Evolutionary conservation across 2,329 filamentous ascomycete genomes (phyloP).

Genomic region (Apiospora hydei): DNA sequence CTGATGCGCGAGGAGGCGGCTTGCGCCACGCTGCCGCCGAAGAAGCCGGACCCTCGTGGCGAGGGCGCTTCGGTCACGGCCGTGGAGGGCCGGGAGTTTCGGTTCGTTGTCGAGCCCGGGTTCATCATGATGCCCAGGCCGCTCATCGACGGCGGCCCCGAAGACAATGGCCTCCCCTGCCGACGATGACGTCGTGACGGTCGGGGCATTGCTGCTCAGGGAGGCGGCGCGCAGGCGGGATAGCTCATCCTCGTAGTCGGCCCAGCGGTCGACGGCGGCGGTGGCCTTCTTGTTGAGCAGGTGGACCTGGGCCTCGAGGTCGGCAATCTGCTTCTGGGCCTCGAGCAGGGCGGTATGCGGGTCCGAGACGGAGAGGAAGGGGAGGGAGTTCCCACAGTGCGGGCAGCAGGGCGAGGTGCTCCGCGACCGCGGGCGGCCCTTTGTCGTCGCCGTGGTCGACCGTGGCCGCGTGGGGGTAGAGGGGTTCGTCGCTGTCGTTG

Average conservation of each 20-base stretch:
- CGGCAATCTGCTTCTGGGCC: slow-evolving; percentile 67
- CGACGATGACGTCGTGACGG: slow-evolving; percentile 18
- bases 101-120: slow-evolving; percentile 12
- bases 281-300: slow-evolving; percentile 75
- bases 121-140: slow-evolving; percentile 7
- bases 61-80: slow-evolving; percentile 26
- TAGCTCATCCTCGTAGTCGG: slow-evolving; percentile 84
- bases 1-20: slow-evolving; percentile 42
- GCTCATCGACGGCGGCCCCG: not conserved
- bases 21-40: slow-evolving; percentile 29
- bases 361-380: slow-evolving; percentile 39
- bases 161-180: not conserved
- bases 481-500: slow-evolving; percentile 29
- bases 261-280: slow-evolving; percentile 69
- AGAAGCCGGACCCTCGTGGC: slow-evolving; percentile 40
- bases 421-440: slow-evolving; percentile 34
- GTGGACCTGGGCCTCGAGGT: slow-evolving; percentile 75
- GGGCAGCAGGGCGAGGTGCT: slow-evolving; percentile 49
- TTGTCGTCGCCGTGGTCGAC: slow-evolving; percentile 8
- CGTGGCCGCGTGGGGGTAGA: slow-evolving; percentile 11
- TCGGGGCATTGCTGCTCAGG: slow-evolving; percentile 35
- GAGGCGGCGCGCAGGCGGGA: slow-evolving; percentile 59
- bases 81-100: slow-evolving; percentile 26
- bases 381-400: slow-evolving; percentile 55
- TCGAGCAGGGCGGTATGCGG: slow-evolving; percentile 54